Evolutionary conservation across 73 alveolate genomes (phyloP).

Genomic region (Paramecium pentaurelia): DNA sequence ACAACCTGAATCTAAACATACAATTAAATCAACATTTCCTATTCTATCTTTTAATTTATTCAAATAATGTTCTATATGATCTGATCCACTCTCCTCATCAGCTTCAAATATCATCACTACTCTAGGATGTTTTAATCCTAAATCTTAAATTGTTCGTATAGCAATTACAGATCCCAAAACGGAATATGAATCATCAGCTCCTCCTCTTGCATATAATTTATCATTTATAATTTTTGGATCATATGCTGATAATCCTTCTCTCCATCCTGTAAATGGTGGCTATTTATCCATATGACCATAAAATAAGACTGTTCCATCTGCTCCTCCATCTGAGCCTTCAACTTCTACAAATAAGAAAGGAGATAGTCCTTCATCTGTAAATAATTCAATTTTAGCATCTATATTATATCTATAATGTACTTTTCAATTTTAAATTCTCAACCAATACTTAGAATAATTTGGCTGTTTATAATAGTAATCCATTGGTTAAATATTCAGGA

Average conservation of each 20-base stretch:
- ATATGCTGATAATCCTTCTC: conserved; percentile 74
- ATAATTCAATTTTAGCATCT: conserved; percentile 31
- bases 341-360: conserved; percentile 59
- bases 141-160: conserved; percentile 69
- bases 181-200: conserved; percentile 96
- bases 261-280: conserved; percentile 83
- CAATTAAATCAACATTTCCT: conserved; percentile 80
- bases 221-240: conserved; percentile 76
- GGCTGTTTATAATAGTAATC: conserved; percentile 20
- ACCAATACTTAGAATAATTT: neutral
- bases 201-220: conserved; percentile 85
- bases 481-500: conserved; percentile 31
- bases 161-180: conserved; percentile 81
- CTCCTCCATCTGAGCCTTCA: conserved; percentile 41
- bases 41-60: conserved; percentile 67
- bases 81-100: conserved; percentile 94
- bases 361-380: conserved; percentile 55
- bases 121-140: conserved; percentile 84
- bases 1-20: conserved; percentile 92
- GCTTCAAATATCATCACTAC: conserved; percentile 84
- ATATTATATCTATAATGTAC: neutral
- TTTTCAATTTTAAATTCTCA: neutral
- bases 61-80: conserved; percentile 75
- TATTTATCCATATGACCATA: conserved; percentile 85
- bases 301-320: conserved; percentile 67